These are phyloP conservation scores for Domatiomyces catenatus DNA, from an alignment of 2,329 filamentous ascomycete species.

Conservation along the genomic window DNA sequence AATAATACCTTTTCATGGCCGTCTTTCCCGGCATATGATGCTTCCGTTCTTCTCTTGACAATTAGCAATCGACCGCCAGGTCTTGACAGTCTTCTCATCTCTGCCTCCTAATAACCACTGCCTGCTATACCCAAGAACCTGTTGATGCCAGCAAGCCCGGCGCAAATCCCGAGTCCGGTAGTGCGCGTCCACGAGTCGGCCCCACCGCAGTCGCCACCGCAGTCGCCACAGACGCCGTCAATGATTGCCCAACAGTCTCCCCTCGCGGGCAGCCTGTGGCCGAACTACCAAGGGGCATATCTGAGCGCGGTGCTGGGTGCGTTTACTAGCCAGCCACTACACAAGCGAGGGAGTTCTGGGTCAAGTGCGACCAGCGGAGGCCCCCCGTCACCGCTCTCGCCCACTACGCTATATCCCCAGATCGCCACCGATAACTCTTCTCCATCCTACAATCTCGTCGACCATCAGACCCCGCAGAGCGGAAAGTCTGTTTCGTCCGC, in stretches of 20 bases:
- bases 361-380: conserved; percentile 31
- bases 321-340: conserved; percentile 18
- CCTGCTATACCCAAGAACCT: not conserved
- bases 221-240: conserved; percentile 11
- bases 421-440: conserved; percentile 31
- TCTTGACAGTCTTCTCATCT: conserved; percentile 7
- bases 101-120: conserved; percentile 3
- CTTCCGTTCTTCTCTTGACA: not conserved
- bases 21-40: not conserved
- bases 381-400: conserved; percentile 27
- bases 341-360: conserved; percentile 28
- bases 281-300: conserved; percentile 12
- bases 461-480: conserved; percentile 21
- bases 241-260: conserved; percentile 1
- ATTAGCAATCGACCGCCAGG: conserved; percentile 8
- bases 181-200: conserved; percentile 15
- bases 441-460: conserved; percentile 23
- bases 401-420: conserved; percentile 24
- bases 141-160: conserved; percentile 10
- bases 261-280: conserved; percentile 12
- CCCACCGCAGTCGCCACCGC: conserved; percentile 11
- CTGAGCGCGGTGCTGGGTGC: conserved; percentile 15
- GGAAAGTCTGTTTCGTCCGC: conserved; percentile 29
- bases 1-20: not conserved
- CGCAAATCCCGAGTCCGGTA: conserved; percentile 7